phyloP scores from a whole-genome alignment of 768 basidiomycete genomes.

The Lentinus tigrinus region DNA sequence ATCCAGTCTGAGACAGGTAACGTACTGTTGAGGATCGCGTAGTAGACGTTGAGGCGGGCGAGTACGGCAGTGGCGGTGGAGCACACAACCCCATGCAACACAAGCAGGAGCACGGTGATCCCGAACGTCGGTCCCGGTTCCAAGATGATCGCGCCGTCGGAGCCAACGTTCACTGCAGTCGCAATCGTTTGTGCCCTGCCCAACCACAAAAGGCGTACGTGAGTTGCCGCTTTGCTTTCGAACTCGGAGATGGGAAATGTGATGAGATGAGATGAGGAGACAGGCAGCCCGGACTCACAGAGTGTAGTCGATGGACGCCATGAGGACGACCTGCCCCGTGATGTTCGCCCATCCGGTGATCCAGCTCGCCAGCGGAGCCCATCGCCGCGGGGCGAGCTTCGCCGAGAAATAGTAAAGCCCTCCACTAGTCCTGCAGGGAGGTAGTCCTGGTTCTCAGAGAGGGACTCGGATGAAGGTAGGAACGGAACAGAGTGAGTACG shows the following conservation, averaged over 20 bases:
- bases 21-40: constrained; percentile 63
- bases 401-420: constrained; percentile 80
- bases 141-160: constrained; percentile 50
- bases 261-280: too few species aligned
- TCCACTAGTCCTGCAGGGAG: constrained; percentile 59
- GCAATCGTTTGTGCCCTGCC: constrained; percentile 75
- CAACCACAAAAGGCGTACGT: too few species aligned
- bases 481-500: too few species aligned
- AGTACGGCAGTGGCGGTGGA: constrained; percentile 66
- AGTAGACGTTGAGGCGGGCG: constrained; percentile 68
- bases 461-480: too few species aligned
- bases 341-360: constrained; percentile 74
- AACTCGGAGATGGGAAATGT: too few species aligned
- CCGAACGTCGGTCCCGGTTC: constrained; percentile 64
- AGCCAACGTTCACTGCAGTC: constrained; percentile 61
- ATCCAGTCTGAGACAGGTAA: constrained; percentile 1
- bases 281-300: constrained; percentile 36
- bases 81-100: constrained; percentile 66
- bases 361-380: constrained; percentile 64
- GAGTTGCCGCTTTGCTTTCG: too few species aligned
- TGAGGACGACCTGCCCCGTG: constrained; percentile 66
- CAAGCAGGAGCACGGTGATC: constrained; percentile 61
- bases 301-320: constrained; percentile 75
- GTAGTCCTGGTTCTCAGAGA: too few species aligned
- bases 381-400: constrained; percentile 62